Evolutionary conservation across 495 filamentous ascomycete genomes (phyloP), one percentile per base, ranked within the genome.

Genomic region (Sporormia fimetaria): DNA sequence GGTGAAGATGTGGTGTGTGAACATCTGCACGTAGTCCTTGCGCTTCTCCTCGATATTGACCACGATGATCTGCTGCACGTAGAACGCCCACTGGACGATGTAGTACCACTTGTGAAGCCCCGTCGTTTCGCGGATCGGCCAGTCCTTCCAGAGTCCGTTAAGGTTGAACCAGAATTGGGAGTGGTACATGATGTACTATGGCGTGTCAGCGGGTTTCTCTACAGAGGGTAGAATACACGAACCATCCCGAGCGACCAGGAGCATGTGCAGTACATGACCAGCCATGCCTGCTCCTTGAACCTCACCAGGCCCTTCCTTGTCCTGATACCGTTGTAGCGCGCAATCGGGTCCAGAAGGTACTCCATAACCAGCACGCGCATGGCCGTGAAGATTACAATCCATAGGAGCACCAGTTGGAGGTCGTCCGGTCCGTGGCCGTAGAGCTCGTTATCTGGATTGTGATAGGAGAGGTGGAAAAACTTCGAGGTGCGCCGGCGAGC

Each of bases 21-120:
- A 76, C 92, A 94, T 95, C 59, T 96, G 90, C 58, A 75, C 79
- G 60, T 94, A 80, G 54, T 98, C 90, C 62, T 98, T 98, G 36
- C 90, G 70, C 46, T 81, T 73, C 62, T 92, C 79, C 59, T 98
- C 92, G 44, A 96, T 81, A 62, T 96, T 80, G 55, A 98, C 80
- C 32, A 94, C 83, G 27, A 96, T 62, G 44, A 98, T 81, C 64
- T 94, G 86, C 62, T 98, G 92, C 14, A 95, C 52, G 77, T 85
- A 93, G 57, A 96, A 98, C 11, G 83, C 77, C 54, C 87, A 79
- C 60, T 96, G 87, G 18, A 79, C 81, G 31, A 98, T 69, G 49
- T 93, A 83, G 57, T 98, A 98, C 67, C 76, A 81, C 63, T 98
- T 98, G 62, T 83, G 73, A 10, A 80, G 56, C 4, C 78, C 80